These are phyloP conservation scores for Leishmania arabica DNA, from an alignment of 208 protist species.

Conservation along the genomic window DNA sequence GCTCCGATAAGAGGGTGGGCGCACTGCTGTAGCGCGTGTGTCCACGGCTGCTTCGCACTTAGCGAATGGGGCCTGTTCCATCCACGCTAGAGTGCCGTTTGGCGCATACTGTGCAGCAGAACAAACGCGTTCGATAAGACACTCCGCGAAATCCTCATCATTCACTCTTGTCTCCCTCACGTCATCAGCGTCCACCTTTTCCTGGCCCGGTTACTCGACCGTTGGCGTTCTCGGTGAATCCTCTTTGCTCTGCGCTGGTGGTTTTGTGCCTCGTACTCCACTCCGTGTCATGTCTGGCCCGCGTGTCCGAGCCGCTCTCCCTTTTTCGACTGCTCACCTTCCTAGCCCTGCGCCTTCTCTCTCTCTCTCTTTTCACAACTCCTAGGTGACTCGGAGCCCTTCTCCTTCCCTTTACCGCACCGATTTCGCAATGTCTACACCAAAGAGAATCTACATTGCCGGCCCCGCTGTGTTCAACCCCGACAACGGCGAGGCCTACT, in stretches of 20 bases:
- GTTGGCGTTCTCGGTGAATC: background rate
- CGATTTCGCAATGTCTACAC: slow-evolving; percentile 1
- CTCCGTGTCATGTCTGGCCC: background rate
- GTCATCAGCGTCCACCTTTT: background rate
- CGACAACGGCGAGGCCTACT: slow-evolving; percentile 64
- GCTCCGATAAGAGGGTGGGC: background rate
- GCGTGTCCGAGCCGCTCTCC: no score
- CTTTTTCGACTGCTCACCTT: background rate
- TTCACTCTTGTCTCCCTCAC: background rate
- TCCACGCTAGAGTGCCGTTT: background rate
- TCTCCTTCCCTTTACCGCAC: background rate
- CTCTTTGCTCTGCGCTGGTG: background rate
- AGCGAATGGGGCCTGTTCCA: background rate
- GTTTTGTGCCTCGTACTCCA: background rate
- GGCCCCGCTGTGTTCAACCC: slow-evolving; percentile 75
- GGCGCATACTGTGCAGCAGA: background rate
- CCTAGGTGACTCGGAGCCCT: background rate
- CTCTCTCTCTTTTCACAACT: background rate
- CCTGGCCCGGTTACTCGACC: background rate
- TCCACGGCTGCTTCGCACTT: background rate
- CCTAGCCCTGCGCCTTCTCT: background rate
- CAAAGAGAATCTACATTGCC: slow-evolving; percentile 79
- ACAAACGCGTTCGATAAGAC: background rate
- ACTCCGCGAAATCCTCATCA: background rate
- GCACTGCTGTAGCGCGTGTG: background rate